Percentiles rank a stretch among this genome's conserved stretches.
Evolutionary conservation across 305 asterid species (phyloP).

Genomic region (Fraxinus platypoda): DNA sequence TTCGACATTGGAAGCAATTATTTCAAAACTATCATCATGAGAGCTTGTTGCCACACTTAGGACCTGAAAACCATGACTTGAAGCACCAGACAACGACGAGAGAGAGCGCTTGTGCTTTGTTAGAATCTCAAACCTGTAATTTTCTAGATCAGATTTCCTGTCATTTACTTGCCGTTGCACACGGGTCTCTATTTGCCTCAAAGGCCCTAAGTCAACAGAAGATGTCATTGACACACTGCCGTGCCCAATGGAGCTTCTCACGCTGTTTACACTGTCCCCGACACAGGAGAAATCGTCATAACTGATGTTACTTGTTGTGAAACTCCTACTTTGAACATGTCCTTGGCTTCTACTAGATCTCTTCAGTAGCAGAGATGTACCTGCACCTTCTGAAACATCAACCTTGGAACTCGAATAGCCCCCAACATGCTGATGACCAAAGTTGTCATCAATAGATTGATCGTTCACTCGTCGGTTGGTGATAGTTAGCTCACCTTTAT

Average conservation of each 20-base stretch:
- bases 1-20: conserved; percentile 34
- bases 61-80: conserved; percentile 53
- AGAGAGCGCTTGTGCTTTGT: conserved; percentile 58
- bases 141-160: conserved; percentile 64
- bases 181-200: conserved; percentile 53
- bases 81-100: conserved; percentile 77
- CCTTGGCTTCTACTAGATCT: conserved; percentile 59
- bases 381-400: conserved; percentile 57
- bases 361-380: conserved; percentile 73
- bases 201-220: conserved; percentile 76
- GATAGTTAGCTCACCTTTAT: conserved; percentile 29
- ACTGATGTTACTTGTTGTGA: conserved; percentile 69
- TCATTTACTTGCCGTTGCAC: conserved; percentile 63
- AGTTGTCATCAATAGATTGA: conserved; percentile 35
- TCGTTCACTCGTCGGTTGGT: conserved; percentile 29
- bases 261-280: conserved; percentile 71
- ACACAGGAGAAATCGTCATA: conserved; percentile 75
- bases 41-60: conserved; percentile 48
- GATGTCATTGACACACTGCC: conserved; percentile 78
- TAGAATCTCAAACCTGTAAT: conserved; percentile 47
- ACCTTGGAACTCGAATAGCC: conserved; percentile 36
- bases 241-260: conserved; percentile 77
- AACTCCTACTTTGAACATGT: conserved; percentile 71
- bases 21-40: conserved; percentile 48
- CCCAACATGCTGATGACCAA: conserved; percentile 22